These are phyloP conservation scores for Candida maltosa DNA, from an alignment of 805 yeast genomes.

Conservation along the genomic window DNA sequence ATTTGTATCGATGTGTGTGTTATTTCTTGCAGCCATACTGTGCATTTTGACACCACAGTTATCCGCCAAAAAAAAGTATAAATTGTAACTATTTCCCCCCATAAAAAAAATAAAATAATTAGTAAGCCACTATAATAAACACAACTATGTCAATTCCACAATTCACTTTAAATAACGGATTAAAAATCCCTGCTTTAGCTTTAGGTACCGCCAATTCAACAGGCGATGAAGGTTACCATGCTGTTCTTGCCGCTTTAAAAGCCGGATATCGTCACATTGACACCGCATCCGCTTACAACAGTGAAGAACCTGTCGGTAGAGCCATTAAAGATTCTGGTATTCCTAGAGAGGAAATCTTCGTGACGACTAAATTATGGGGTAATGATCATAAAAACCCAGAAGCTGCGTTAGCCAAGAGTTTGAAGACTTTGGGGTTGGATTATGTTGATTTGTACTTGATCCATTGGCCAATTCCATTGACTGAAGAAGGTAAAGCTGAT, in stretches of 20 bases:
- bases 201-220: conserved; percentile 70
- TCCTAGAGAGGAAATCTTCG: conserved; percentile 59
- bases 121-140: no score
- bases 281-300: conserved; percentile 65
- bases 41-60: no score
- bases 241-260: conserved; percentile 57
- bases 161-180: conserved; percentile 55
- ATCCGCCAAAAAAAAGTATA: no score
- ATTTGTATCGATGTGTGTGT: no score
- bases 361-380: conserved; percentile 69
- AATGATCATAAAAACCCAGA: conserved; percentile 50
- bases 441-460: conserved; percentile 75
- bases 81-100: no score
- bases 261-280: conserved; percentile 74
- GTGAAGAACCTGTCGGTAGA: conserved; percentile 61
- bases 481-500: conserved; percentile 39
- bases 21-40: no score
- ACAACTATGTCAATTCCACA: conserved; percentile 6
- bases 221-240: conserved; percentile 48
- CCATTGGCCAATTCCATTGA: conserved; percentile 69
- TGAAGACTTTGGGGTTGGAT: conserved; percentile 61
- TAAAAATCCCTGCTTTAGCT: conserved; percentile 59
- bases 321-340: conserved; percentile 54
- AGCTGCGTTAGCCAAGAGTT: conserved; percentile 52
- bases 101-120: no score